These are phyloP conservation scores for Magnusiomyces magnusii DNA, from an alignment of 1,139 yeast genomes.

Conservation along the genomic window DNA sequence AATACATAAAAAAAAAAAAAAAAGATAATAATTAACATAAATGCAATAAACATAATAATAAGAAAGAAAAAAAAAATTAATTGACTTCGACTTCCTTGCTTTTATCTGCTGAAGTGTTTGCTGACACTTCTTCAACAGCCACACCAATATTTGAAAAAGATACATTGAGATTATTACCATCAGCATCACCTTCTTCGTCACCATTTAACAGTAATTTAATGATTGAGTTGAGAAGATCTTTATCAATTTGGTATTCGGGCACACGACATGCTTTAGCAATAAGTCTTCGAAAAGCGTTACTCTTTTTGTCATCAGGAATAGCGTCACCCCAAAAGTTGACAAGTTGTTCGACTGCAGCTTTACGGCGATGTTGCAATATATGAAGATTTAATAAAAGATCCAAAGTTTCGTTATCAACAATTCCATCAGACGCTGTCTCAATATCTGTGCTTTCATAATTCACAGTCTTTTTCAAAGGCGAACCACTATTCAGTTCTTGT, in stretches of 20 bases:
- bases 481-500: slow-evolving; percentile 13
- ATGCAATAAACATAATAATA: no score
- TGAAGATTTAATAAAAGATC: slow-evolving; percentile 38
- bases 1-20: no score
- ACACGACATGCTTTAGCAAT: slow-evolving; percentile 80
- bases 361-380: slow-evolving; percentile 43
- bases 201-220: not conserved
- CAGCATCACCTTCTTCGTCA: not conserved
- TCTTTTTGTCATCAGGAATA: slow-evolving; percentile 51
- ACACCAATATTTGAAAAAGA: not conserved
- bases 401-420: slow-evolving; percentile 25
- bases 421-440: not conserved
- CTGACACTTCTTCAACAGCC: not conserved
- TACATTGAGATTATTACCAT: not conserved
- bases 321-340: slow-evolving; percentile 42
- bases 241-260: not conserved
- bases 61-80: not conserved
- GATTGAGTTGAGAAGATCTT: not conserved
- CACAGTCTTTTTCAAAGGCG: not conserved
- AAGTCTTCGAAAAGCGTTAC: slow-evolving; percentile 63
- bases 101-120: not conserved
- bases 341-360: slow-evolving; percentile 39
- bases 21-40: no score
- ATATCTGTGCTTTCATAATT: slow-evolving; percentile 8
- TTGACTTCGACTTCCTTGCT: not conserved